Percentiles rank a stretch among this genome's conserved stretches.
These are phyloP conservation scores for Phytomonas sp. DNA, from an alignment of 208 protist species.

Conservation along the genomic window DNA sequence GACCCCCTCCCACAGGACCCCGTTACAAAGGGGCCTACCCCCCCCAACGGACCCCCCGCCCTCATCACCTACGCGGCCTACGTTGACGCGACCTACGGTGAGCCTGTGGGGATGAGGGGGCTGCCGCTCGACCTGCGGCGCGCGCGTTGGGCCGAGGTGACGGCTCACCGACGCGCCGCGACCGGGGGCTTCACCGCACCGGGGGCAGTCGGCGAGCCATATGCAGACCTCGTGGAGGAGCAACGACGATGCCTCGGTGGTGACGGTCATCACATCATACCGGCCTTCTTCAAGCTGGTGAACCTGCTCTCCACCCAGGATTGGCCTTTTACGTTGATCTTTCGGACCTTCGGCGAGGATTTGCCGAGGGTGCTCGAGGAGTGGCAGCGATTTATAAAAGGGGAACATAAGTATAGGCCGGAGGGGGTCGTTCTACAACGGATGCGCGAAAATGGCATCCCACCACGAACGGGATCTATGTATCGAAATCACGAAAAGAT, in stretches of 20 bases:
- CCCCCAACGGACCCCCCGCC: background rate
- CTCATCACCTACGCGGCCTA: constrained; percentile 61
- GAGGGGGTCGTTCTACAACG: constrained; percentile 32
- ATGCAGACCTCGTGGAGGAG: constrained; percentile 57
- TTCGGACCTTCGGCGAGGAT: constrained; percentile 84
- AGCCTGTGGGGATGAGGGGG: constrained; percentile 62
- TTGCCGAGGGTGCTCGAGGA: constrained; percentile 60
- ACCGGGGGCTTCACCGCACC: constrained; percentile 55
- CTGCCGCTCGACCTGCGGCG: constrained; percentile 39
- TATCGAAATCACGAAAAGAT: constrained; percentile 49
- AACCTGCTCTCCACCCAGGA: constrained; percentile 72
- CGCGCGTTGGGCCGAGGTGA: constrained; percentile 54
- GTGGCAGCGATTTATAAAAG: constrained; percentile 68
- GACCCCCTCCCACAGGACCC: no score
- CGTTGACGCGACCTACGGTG: constrained; percentile 44
- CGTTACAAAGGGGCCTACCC: no score
- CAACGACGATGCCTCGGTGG: constrained; percentile 40
- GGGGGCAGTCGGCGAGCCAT: constrained; percentile 46
- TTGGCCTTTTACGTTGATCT: constrained; percentile 82
- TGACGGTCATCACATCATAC: constrained; percentile 54
- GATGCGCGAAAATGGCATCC: constrained; percentile 25
- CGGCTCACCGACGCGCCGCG: constrained; percentile 31
- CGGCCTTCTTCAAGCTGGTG: constrained; percentile 78
- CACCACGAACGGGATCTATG: constrained; percentile 52
- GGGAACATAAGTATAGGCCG: constrained; percentile 59